Evolutionary conservation across 139 green algal genomes (phyloP).

Genomic region (Zygnema cylindricum): DNA sequence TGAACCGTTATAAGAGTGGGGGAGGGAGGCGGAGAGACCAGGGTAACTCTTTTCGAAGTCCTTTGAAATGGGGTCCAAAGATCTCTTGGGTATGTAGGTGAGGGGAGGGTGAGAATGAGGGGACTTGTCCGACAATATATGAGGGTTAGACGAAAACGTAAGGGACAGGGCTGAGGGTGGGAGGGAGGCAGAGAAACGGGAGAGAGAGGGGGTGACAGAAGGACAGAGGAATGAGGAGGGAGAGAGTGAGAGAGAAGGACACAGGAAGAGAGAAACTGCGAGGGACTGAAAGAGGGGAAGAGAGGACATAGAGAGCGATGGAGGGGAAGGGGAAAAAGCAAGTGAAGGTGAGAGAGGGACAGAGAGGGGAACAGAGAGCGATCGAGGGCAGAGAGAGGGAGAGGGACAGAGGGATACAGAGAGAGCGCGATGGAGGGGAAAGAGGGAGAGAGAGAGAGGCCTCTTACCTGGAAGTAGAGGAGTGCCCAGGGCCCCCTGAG

Average conservation of each 20-base stretch:
- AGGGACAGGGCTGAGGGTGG: no score
- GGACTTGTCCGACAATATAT: no score
- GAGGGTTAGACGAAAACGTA: no score
- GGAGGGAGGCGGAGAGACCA: no score
- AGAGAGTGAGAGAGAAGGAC: background rate
- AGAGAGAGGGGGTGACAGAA: background rate
- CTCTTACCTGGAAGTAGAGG: constrained; percentile 79
- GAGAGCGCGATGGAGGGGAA: background rate
- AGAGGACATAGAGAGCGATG: background rate
- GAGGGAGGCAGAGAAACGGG: background rate
- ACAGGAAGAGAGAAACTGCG: background rate
- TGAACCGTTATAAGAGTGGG: no score
- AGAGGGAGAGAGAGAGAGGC: background rate
- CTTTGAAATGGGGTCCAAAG: no score
- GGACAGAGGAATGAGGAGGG: background rate
- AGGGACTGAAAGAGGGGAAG: background rate
- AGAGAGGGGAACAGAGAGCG: background rate
- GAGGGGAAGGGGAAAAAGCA: background rate
- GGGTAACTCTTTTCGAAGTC: no score
- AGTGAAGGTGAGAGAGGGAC: background rate
- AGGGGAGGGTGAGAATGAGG: no score
- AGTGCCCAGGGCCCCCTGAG: constrained; percentile 80
- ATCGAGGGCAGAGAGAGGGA: background rate
- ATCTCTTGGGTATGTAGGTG: no score
- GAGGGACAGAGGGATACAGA: background rate